Conservation (phyloP, 2,329 filamentous ascomycete genomes). For the Exserohilum rostratum region DNA sequence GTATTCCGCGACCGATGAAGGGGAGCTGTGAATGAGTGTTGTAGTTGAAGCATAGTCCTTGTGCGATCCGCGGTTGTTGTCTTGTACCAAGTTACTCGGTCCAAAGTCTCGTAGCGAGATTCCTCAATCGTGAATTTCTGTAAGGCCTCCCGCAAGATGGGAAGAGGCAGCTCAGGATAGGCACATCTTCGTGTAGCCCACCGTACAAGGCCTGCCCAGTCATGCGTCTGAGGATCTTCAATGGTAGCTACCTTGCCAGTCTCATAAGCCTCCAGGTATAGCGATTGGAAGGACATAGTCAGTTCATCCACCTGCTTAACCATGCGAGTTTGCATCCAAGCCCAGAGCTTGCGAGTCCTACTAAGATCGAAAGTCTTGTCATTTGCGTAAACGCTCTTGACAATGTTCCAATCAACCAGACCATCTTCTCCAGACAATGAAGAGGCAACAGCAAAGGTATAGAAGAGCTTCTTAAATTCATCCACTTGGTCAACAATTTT, state of each 20-base stretch:
- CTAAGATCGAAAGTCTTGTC: constrained; percentile 42
- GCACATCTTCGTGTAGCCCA: constrained; percentile 65
- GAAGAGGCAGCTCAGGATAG: constrained; percentile 35
- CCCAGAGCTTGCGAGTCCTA: constrained; percentile 48
- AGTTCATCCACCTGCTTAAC: constrained; percentile 60
- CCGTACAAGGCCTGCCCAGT: constrained; percentile 69
- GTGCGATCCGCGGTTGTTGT: constrained; percentile 29
- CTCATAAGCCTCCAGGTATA: constrained; percentile 71
- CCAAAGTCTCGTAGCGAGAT: constrained; percentile 34
- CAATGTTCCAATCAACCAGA: constrained; percentile 51
- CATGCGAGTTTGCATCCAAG: constrained; percentile 43
- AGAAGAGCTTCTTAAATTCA: constrained; percentile 41
- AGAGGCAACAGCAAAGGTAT: constrained; percentile 38
- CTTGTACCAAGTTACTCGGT: constrained; percentile 36
- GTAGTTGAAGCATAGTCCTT: constrained; percentile 33
- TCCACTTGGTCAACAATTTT: constrained; percentile 28
- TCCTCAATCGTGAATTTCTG: constrained; percentile 33
- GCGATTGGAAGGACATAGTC: constrained; percentile 67
- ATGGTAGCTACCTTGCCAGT: constrained; percentile 65
- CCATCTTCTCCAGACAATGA: constrained; percentile 46
- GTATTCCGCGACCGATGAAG: constrained; percentile 21
- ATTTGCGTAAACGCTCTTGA: constrained; percentile 47
- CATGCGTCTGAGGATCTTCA: constrained; percentile 67
- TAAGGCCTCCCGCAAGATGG: constrained; percentile 26
- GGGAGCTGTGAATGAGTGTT: constrained; percentile 31